A percentile compares a stretch with the other conserved stretches of the same genome.
These are phyloP conservation scores for Candida sithepensis DNA, from an alignment of 805 yeast genomes.

Conservation along the genomic window DNA sequence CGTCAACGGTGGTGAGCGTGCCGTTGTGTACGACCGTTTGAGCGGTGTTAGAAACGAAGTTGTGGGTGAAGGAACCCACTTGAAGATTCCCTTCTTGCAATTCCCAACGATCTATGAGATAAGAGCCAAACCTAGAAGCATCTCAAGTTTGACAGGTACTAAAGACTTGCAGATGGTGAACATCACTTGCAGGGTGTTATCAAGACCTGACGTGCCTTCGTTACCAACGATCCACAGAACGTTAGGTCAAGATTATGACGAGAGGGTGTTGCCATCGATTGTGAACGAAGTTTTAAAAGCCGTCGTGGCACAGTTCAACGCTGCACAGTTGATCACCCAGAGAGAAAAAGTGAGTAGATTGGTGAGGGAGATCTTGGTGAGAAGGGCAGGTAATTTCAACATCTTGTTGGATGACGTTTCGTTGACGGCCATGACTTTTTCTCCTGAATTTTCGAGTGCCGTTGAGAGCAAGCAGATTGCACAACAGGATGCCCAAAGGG, in stretches of 20 bases:
- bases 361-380: conserved; percentile 84
- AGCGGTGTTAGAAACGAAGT: conserved; percentile 81
- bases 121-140: conserved; percentile 95
- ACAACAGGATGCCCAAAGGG: conserved; percentile 98
- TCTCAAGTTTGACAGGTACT: conserved; percentile 94
- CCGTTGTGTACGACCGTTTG: conserved; percentile 85
- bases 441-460: conserved; percentile 96
- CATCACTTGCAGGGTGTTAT: conserved; percentile 96
- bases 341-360: conserved; percentile 92
- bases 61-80: conserved; percentile 91
- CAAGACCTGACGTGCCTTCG: conserved; percentile 76
- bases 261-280: conserved; percentile 95
- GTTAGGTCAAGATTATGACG: conserved; percentile 92
- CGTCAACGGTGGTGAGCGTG: conserved; percentile 99
- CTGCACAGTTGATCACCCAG: conserved; percentile 97
- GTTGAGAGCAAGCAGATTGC: conserved; percentile 99
- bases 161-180: conserved; percentile 99
- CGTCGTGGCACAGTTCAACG: conserved; percentile 97
- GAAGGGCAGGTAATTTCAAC: conserved; percentile 89
- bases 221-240: conserved; percentile 88
- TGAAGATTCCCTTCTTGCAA: conserved; percentile 92
- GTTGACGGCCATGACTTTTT: conserved; percentile 92
- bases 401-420: conserved; percentile 92
- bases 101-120: conserved; percentile 91
- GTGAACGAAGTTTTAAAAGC: conserved; percentile 95